Conservation (phyloP, 2,329 filamentous ascomycete genomes). For the Fusarium liriodendri region DNA sequence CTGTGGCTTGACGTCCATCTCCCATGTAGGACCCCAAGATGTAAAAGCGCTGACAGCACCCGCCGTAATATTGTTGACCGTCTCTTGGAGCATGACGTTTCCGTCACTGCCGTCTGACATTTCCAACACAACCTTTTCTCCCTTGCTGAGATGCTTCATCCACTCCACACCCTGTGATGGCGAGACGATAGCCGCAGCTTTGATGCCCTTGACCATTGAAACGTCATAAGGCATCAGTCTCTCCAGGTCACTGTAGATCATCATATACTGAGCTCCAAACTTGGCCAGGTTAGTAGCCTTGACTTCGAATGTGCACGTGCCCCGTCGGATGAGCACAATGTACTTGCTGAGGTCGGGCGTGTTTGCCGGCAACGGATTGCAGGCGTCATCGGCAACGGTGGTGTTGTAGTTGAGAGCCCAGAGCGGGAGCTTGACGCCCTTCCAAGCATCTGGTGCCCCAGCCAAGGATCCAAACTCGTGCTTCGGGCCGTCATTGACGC, state of each 20-base stretch:
- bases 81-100: constrained; percentile 47
- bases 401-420: constrained; percentile 63
- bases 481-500: constrained; percentile 49
- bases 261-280: constrained; percentile 68
- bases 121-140: constrained; percentile 56
- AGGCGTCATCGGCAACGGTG: constrained; percentile 61
- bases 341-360: constrained; percentile 68
- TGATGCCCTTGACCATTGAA: constrained; percentile 44
- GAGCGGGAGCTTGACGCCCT: constrained; percentile 59
- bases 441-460: constrained; percentile 57
- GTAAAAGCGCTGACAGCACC: constrained; percentile 65
- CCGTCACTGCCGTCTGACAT: constrained; percentile 56
- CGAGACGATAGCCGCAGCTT: constrained; percentile 56
- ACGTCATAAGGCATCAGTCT: constrained; percentile 51
- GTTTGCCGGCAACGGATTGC: constrained; percentile 61
- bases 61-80: constrained; percentile 56
- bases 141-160: constrained; percentile 56
- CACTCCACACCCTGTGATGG: constrained; percentile 56
- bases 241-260: constrained; percentile 68
- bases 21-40: constrained; percentile 71
- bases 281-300: constrained; percentile 66
- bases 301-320: constrained; percentile 65
- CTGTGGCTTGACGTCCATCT: constrained; percentile 67
- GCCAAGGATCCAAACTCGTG: constrained; percentile 57
- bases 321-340: constrained; percentile 70